phyloP scores from a whole-genome alignment of 306 rosid genomes.

The Cajanus cajan region DNA sequence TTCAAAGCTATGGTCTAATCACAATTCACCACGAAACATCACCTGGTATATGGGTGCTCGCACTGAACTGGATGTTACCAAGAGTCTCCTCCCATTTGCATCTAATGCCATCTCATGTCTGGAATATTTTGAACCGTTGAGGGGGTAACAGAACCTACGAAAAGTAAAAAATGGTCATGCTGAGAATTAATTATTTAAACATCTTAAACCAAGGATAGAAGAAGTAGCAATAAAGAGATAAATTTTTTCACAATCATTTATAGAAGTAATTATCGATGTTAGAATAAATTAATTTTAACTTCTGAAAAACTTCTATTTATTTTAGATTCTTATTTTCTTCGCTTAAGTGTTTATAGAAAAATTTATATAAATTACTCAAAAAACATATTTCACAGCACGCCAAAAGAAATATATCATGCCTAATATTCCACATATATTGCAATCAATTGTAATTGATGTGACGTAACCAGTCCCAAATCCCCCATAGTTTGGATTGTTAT shows the following conservation, averaged over 20 bases:
- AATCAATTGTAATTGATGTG: background rate
- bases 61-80: slow-evolving; percentile 71
- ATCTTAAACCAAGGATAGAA: background rate
- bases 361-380: too few species aligned
- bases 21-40: slow-evolving; percentile 15
- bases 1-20: background rate
- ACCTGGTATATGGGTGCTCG: slow-evolving; percentile 96
- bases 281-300: too few species aligned
- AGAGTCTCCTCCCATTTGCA: slow-evolving; percentile 77
- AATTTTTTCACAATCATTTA: too few species aligned
- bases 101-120: slow-evolving; percentile 97
- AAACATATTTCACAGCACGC: background rate
- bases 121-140: slow-evolving; percentile 49
- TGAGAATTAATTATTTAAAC: slow-evolving; percentile 11
- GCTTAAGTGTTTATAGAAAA: too few species aligned
- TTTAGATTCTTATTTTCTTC: too few species aligned
- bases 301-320: too few species aligned
- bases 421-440: background rate
- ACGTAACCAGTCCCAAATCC: background rate
- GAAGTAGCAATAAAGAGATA: background rate
- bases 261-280: too few species aligned
- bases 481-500: background rate
- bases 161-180: slow-evolving; percentile 1
- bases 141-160: slow-evolving; percentile 66
- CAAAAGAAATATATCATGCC: background rate